Conservation (phyloP, 225 moss, liverwort and hornwort species). For the Rhytidiadelphus loreus region DNA sequence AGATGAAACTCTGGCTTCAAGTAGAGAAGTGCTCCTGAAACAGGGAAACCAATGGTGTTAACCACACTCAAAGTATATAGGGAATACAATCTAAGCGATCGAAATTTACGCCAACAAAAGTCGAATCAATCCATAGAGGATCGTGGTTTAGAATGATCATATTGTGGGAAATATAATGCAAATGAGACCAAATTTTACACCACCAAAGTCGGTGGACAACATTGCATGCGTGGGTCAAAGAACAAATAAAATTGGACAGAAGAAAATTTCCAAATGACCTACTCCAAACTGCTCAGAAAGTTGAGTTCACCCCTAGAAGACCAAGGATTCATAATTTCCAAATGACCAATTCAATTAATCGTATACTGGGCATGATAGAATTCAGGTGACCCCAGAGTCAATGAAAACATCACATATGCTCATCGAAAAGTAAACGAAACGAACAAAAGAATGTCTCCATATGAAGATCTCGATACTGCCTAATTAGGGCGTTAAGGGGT, state of each 20-base stretch:
- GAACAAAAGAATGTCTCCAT: neutral
- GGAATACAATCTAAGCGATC: neutral
- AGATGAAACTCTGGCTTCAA: constrained; percentile 76
- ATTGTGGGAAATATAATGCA: neutral
- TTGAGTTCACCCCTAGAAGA: neutral
- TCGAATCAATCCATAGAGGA: neutral
- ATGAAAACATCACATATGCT: neutral
- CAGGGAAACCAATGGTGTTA: neutral
- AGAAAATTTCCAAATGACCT: neutral
- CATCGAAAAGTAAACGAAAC: neutral
- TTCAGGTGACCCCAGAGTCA: neutral
- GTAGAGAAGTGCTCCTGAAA: constrained; percentile 84
- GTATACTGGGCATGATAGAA: neutral
- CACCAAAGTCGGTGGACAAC: neutral
- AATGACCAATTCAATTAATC: neutral
- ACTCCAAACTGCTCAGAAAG: neutral
- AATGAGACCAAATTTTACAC: neutral
- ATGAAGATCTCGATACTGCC: neutral
- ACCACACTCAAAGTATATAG: too few relatives aligned
- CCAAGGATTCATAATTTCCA: neutral
- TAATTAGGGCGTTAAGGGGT: neutral
- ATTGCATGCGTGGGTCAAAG: neutral
- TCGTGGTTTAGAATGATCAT: neutral
- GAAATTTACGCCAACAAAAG: neutral
- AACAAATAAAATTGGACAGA: neutral